Conservation (phyloP, 352 stramenopile species). For the Phytopythium montanum region DNA sequence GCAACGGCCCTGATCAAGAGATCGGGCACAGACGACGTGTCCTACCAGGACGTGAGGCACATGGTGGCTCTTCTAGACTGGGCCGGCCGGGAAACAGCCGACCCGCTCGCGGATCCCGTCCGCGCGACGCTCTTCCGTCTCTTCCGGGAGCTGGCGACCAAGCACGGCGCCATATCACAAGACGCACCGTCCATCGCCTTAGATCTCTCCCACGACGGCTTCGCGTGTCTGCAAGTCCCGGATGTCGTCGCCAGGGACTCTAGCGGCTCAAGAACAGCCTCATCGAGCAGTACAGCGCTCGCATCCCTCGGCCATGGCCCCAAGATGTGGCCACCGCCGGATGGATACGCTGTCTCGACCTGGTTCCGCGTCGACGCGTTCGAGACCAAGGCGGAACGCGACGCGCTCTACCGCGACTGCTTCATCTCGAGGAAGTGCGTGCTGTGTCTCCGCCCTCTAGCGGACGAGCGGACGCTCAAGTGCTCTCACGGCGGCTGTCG, state of each 20-base stretch:
- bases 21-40: neutral
- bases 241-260: constrained; percentile 37
- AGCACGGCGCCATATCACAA: neutral
- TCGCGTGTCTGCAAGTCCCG: constrained; percentile 64
- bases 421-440: constrained; percentile 58
- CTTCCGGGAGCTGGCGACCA: neutral
- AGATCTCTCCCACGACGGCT: constrained; percentile 49
- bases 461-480: constrained; percentile 57
- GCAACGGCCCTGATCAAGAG: neutral
- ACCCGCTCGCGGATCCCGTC: neutral
- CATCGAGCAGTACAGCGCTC: constrained; percentile 18
- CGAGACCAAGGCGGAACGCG: constrained; percentile 58
- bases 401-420: constrained; percentile 56
- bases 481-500: constrained; percentile 63
- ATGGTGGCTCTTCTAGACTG: neutral
- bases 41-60: neutral
- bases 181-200: constrained; percentile 35
- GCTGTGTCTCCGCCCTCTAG: constrained; percentile 38
- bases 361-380: constrained; percentile 62
- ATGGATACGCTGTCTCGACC: constrained; percentile 59
- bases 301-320: constrained; percentile 30
- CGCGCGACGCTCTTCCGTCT: constrained; percentile 2
- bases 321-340: constrained; percentile 57
- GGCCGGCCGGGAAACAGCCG: neutral
- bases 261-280: constrained; percentile 4